A percentile compares a stretch with the other conserved stretches of the same genome.
These are phyloP conservation scores for Lodderomyces jiufengensis DNA, from an alignment of 1,139 yeast species.

Conservation along the genomic window DNA sequence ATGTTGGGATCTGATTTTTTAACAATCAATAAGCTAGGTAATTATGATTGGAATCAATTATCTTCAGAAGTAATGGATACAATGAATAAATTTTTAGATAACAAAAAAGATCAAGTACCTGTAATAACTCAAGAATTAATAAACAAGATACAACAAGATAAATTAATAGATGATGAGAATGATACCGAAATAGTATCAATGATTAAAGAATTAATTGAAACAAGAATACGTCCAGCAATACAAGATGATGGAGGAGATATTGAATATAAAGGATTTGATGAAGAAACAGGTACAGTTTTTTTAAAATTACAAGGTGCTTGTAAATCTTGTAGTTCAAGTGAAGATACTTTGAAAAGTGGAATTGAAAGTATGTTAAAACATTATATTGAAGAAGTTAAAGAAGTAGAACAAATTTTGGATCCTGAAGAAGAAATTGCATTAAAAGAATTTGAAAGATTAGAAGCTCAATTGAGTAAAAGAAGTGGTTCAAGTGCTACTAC, in stretches of 20 bases:
- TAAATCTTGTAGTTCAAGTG: conserved; percentile 71
- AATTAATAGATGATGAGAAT: conserved; percentile 20
- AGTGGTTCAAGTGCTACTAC: conserved; percentile 10
- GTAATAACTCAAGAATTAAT: conserved; percentile 49
- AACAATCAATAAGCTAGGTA: conserved; percentile 46
- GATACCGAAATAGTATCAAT: conserved; percentile 54
- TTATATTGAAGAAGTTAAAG: conserved; percentile 77
- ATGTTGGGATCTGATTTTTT: conserved; percentile 73
- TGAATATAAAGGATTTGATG: conserved; percentile 67
- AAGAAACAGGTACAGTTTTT: conserved; percentile 65
- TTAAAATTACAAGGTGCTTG: conserved; percentile 82
- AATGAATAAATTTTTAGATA: conserved; percentile 36
- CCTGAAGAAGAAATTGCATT: conserved; percentile 52
- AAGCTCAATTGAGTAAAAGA: conserved; percentile 29
- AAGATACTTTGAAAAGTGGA: conserved; percentile 76
- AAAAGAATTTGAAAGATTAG: conserved; percentile 69
- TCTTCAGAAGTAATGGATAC: conserved; percentile 44
- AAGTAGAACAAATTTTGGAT: conserved; percentile 63
- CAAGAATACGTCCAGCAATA: conserved; percentile 61
- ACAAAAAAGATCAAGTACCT: conserved; percentile 29
- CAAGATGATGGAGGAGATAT: conserved; percentile 85
- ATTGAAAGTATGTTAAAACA: conserved; percentile 83
- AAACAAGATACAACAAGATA: conserved; percentile 31
- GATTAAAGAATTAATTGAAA: conserved; percentile 58
- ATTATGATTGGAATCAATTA: conserved; percentile 44